Evolutionary conservation across 164 flowering plant species (phyloP).

Genomic region (Euptelea pleiosperma): DNA sequence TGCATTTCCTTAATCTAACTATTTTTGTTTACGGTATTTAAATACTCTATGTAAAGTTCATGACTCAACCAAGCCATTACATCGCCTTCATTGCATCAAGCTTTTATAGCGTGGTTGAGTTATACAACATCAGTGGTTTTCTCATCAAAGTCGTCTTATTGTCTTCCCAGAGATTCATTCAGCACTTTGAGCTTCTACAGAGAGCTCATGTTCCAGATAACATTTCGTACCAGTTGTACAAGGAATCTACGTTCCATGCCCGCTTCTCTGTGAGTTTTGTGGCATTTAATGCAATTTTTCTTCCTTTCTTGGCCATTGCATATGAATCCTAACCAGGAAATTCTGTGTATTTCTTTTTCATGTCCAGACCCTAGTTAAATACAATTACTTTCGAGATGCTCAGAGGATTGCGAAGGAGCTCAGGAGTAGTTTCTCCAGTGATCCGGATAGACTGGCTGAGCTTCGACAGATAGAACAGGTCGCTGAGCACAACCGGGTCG

Average conservation of each 20-base stretch:
- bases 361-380: conserved; percentile 52
- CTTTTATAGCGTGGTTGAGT: neutral
- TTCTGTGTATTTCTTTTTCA: neutral
- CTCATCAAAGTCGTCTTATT: conserved; percentile 4
- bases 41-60: no score
- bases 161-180: conserved; percentile 66
- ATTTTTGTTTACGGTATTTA: no score
- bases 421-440: conserved; percentile 56
- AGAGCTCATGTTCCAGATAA: conserved; percentile 81
- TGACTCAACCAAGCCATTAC: no score
- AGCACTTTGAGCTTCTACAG: conserved; percentile 91
- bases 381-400: conserved; percentile 80
- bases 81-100: no score
- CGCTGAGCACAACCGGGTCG: conserved; percentile 83
- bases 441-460: conserved; percentile 71
- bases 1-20: no score
- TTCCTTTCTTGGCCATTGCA: neutral
- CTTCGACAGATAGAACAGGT: conserved; percentile 77
- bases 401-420: conserved; percentile 82
- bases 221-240: conserved; percentile 53
- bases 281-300: neutral
- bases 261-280: conserved; percentile 57
- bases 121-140: neutral
- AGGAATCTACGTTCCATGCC: conserved; percentile 54
- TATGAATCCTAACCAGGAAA: no score